These are phyloP conservation scores for Pythium myriotylum DNA, from an alignment of 352 stramenopile genomes.

Conservation along the genomic window DNA sequence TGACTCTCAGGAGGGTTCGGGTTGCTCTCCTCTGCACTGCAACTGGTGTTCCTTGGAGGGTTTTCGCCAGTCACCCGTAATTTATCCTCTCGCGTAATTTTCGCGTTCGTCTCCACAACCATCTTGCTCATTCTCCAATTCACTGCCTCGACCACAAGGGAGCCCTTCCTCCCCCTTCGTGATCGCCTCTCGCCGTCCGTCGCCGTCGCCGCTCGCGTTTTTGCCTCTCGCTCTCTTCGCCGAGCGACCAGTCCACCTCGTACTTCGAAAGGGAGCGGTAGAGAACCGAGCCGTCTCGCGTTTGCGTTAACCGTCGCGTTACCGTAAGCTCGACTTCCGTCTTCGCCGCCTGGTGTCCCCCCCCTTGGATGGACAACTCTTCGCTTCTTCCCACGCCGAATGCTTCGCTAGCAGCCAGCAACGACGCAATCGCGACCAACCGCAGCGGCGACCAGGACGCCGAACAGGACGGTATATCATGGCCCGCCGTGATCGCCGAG, in stretches of 20 bases:
- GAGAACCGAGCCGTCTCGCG: slow-evolving; percentile 26
- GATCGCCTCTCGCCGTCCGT: background rate
- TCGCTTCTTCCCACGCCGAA: slow-evolving; percentile 23
- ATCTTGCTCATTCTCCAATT: slow-evolving; percentile 10
- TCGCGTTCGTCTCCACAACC: background rate
- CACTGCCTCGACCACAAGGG: slow-evolving; percentile 3
- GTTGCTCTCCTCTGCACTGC: slow-evolving; percentile 18
- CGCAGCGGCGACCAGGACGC: slow-evolving; percentile 23
- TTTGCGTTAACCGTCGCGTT: slow-evolving; percentile 7
- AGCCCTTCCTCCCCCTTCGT: background rate
- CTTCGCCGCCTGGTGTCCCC: background rate
- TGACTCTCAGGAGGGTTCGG: slow-evolving; percentile 3
- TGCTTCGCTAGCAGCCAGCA: slow-evolving; percentile 24
- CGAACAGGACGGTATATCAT: slow-evolving; percentile 34
- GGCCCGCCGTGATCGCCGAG: slow-evolving; percentile 14
- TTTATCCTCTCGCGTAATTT: slow-evolving; percentile 2
- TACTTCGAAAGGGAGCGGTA: slow-evolving; percentile 29
- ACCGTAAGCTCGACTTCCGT: no score
- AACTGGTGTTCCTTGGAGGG: no score
- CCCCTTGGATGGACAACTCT: slow-evolving; percentile 36
- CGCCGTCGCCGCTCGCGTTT: background rate
- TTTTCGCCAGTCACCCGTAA: slow-evolving; percentile 6
- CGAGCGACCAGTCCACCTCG: background rate
- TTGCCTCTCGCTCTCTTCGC: background rate
- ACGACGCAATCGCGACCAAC: slow-evolving; percentile 32